phyloP scores from a whole-genome alignment of 78 protist species.

The Dictyostelium intermedium region DNA sequence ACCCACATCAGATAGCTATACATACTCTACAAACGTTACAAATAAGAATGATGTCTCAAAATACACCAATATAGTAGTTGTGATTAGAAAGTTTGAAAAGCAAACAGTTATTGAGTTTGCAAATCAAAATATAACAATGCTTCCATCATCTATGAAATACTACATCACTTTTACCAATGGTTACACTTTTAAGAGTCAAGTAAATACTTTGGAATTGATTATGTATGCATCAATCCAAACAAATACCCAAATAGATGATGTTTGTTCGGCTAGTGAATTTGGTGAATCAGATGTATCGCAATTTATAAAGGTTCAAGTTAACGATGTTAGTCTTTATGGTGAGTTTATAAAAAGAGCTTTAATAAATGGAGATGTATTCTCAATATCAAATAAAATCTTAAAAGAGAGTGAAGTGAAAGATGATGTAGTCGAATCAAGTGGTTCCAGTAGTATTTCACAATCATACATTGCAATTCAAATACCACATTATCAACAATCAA shows the following conservation, averaged over 20 bases:
- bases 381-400: neutral
- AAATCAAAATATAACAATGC: neutral
- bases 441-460: neutral
- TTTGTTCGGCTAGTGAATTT: neutral
- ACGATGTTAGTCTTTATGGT: neutral
- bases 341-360: neutral
- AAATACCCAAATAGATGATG: neutral
- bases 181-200: neutral
- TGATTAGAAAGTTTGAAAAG: neutral
- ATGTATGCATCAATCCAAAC: neutral
- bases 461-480: neutral
- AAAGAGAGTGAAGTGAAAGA: neutral
- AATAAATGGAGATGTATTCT: neutral
- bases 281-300: neutral
- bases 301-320: neutral
- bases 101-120: neutral
- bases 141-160: neutral
- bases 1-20: neutral
- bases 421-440: neutral
- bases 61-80: neutral
- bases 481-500: neutral
- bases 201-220: neutral
- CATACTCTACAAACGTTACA: neutral
- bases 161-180: neutral
- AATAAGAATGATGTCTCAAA: neutral